Evolutionary conservation across 768 basidiomycete genomes (phyloP).

Genomic region (Scleroderma bovista): DNA sequence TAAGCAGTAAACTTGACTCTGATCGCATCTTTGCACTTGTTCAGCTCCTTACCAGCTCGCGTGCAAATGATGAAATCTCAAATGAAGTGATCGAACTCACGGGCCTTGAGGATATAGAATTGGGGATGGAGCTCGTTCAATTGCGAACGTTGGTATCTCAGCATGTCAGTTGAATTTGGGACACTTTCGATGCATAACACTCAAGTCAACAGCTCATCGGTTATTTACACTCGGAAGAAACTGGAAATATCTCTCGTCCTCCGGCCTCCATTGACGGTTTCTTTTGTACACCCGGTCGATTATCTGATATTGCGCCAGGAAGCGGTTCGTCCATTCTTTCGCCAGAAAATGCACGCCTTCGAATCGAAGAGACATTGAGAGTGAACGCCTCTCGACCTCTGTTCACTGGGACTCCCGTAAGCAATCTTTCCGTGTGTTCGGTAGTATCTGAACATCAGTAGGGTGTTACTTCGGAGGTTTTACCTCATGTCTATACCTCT

Average conservation of each 20-base stretch:
- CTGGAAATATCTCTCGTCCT: neutral
- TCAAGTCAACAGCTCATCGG: slow-evolving; percentile 13
- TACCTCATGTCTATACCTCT: slow-evolving; percentile 89
- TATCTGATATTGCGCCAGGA: slow-evolving; percentile 1
- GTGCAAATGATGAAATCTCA: slow-evolving; percentile 67
- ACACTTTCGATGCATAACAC: neutral
- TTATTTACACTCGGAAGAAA: slow-evolving; percentile 1
- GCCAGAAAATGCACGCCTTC: slow-evolving; percentile 46
- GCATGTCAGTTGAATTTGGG: slow-evolving; percentile 36
- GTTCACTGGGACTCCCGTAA: slow-evolving; percentile 52
- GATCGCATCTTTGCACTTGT: slow-evolving; percentile 15
- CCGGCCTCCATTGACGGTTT: slow-evolving; percentile 6
- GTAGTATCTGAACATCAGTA: slow-evolving; percentile 22
- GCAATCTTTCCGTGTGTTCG: slow-evolving; percentile 7
- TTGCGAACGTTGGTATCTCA: slow-evolving; percentile 44
- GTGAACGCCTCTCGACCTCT: slow-evolving; percentile 63
- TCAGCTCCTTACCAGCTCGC: slow-evolving; percentile 42
- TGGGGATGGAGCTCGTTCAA: slow-evolving; percentile 64
- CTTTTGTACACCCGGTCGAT: neutral
- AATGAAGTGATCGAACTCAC: slow-evolving; percentile 72
- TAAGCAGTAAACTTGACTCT: slow-evolving; percentile 10
- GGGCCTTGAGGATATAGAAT: slow-evolving; percentile 80
- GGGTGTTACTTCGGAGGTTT: slow-evolving; percentile 51
- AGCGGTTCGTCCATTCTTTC: slow-evolving; percentile 27
- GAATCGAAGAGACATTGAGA: slow-evolving; percentile 56